Percentiles rank a stretch among this genome's conserved stretches.
Evolutionary conservation across 345 rosid species (phyloP).

Genomic region (Gossypium thurberi): DNA sequence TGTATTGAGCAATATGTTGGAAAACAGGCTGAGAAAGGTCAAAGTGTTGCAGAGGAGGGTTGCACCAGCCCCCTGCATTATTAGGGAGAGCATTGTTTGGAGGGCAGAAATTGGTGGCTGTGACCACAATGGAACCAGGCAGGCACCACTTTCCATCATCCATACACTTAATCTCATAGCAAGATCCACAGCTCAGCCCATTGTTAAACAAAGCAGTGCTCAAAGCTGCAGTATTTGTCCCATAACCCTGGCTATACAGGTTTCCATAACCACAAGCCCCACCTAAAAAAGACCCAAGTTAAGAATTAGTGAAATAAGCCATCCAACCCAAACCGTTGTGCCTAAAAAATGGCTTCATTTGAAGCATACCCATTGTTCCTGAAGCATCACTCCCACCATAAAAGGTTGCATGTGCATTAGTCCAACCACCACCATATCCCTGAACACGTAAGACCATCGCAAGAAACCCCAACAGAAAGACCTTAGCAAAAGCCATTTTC

Average conservation of each 20-base stretch:
- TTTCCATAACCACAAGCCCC: conserved; percentile 87
- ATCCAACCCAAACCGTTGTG: too few relatives aligned
- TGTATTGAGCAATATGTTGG: conserved; percentile 81
- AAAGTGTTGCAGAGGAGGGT: conserved; percentile 75
- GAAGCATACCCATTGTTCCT: conserved; percentile 47
- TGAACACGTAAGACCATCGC: conserved; percentile 42
- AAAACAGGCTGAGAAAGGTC: conserved; percentile 80
- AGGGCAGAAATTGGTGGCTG: conserved; percentile 82
- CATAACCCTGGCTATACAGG: conserved; percentile 75
- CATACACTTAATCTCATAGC: conserved; percentile 59
- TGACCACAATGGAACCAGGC: conserved; percentile 57
- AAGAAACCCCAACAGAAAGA: conserved; percentile 40
- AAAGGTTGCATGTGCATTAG: conserved; percentile 45
- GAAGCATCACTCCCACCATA: conserved; percentile 57
- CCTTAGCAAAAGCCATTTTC: conserved; percentile 38
- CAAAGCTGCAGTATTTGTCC: conserved; percentile 73
- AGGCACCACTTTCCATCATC: conserved; percentile 64
- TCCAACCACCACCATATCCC: conserved; percentile 39
- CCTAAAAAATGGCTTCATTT: not conserved
- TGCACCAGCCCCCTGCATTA: conserved; percentile 81
- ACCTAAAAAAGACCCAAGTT: conserved; percentile 23
- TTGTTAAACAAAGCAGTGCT: conserved; percentile 76
- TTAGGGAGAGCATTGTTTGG: conserved; percentile 76
- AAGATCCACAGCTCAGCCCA: conserved; percentile 70
- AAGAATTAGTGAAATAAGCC: not conserved